Evolutionary conservation across 352 stramenopile species (phyloP).

Genomic region (Pythium rhizo-oryzae): DNA sequence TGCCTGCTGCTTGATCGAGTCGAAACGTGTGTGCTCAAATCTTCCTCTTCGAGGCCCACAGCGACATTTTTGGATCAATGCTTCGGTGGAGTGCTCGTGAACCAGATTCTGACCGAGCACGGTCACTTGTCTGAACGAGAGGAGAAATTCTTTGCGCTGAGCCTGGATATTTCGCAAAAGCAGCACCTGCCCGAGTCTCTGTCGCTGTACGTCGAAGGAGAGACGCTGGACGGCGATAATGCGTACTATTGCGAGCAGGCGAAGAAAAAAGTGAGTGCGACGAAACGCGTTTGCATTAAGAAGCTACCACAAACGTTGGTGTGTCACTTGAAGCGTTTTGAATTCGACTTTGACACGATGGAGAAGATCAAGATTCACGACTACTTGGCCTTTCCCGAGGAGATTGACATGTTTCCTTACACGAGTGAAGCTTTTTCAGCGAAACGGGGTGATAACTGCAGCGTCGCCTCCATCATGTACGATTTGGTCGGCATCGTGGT

Average conservation of each 20-base stretch:
- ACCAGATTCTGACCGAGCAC: conserved; percentile 82
- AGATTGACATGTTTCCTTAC: conserved; percentile 90
- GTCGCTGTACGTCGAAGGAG: conserved; percentile 68
- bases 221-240: conserved; percentile 78
- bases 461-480: conserved; percentile 55
- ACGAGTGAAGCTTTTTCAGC: conserved; percentile 75
- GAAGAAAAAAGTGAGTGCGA: conserved; percentile 75
- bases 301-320: conserved; percentile 76
- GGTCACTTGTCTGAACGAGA: conserved; percentile 79
- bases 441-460: background rate
- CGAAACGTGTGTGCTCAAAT: conserved; percentile 46
- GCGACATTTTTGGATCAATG: conserved; percentile 50
- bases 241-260: conserved; percentile 76
- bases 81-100: conserved; percentile 80
- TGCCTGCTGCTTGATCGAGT: conserved; percentile 75
- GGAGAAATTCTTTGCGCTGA: conserved; percentile 86
- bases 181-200: conserved; percentile 61
- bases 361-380: conserved; percentile 94
- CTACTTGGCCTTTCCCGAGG: conserved; percentile 92
- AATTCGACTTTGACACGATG: conserved; percentile 96
- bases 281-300: conserved; percentile 86
- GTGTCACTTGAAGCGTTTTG: conserved; percentile 94
- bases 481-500: conserved; percentile 92
- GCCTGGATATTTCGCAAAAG: conserved; percentile 81
- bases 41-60: background rate